phyloP scores from a whole-genome alignment of 1,284 basidiomycete species.

The Heterobasidion annosum region DNA sequence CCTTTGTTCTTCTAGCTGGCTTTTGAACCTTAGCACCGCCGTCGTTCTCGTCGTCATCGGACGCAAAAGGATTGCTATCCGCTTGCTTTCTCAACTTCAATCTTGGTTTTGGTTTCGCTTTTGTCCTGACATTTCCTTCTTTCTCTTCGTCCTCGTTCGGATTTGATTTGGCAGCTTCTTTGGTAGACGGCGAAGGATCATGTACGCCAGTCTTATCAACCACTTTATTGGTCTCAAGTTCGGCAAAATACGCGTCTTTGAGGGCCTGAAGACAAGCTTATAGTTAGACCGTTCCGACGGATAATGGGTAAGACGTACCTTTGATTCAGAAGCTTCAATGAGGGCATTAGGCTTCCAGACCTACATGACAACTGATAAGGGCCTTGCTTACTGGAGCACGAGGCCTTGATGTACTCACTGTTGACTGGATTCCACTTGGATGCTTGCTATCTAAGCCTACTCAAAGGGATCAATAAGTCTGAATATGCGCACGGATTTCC shows the following conservation, averaged over 20 bases:
- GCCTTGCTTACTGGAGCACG: background rate
- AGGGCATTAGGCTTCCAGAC: slow-evolving; percentile 58
- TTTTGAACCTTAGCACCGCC: background rate
- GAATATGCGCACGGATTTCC: background rate
- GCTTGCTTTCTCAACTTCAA: slow-evolving; percentile 37
- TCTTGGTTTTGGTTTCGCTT: slow-evolving; percentile 26
- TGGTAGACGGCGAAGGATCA: no score
- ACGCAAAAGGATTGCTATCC: slow-evolving; percentile 36
- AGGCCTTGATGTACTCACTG: slow-evolving; percentile 28
- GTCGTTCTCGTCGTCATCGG: slow-evolving; percentile 25
- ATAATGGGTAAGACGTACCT: slow-evolving; percentile 26
- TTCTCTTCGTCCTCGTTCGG: slow-evolving; percentile 13
- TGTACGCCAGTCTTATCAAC: background rate
- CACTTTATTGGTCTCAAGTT: slow-evolving; percentile 17
- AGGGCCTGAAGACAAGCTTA: slow-evolving; percentile 31
- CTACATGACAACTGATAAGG: slow-evolving; percentile 22
- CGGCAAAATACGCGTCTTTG: slow-evolving; percentile 47
- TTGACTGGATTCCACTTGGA: slow-evolving; percentile 58
- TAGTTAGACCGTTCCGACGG: background rate
- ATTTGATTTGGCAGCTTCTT: slow-evolving; percentile 15
- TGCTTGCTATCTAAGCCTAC: slow-evolving; percentile 68
- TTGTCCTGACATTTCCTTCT: slow-evolving; percentile 7
- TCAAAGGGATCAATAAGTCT: background rate
- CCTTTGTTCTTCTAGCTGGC: background rate
- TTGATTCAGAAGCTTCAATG: slow-evolving; percentile 49